Evolutionary conservation across 495 filamentous ascomycete genomes (phyloP).

Genomic region (Penicillium angulare): DNA sequence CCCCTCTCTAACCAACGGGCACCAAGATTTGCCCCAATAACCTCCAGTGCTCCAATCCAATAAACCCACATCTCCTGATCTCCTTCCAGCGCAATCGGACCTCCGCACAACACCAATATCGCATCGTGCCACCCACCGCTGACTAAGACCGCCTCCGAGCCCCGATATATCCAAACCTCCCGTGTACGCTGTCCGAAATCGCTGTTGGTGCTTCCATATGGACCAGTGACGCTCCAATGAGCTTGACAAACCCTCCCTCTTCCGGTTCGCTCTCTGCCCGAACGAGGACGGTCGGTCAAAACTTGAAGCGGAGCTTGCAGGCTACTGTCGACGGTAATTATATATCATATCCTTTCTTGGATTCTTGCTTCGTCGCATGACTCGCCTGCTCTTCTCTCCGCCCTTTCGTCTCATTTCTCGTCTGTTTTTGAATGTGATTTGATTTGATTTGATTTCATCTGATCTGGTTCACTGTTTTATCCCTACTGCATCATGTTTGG

Average conservation of each 20-base stretch:
- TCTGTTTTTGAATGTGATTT: conserved; percentile 9
- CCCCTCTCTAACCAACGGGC: not conserved
- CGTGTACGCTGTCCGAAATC: not conserved
- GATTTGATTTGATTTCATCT: not conserved
- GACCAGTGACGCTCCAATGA: conserved; percentile 36
- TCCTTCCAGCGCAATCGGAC: not conserved
- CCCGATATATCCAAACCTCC: not conserved
- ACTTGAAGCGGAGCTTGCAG: conserved; percentile 70
- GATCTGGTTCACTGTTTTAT: conserved; percentile 12
- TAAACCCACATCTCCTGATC: too few species aligned
- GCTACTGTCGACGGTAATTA: conserved; percentile 75
- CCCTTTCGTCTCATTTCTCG: conserved; percentile 3
- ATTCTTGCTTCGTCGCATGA: conserved; percentile 16
- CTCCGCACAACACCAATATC: not conserved
- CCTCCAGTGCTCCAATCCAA: not conserved
- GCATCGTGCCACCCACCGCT: not conserved
- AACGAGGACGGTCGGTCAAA: conserved; percentile 46
- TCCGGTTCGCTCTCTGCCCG: conserved; percentile 52
- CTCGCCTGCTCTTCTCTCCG: conserved; percentile 5
- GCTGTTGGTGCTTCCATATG: conserved; percentile 6
- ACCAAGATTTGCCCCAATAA: not conserved
- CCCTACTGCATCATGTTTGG: conserved; percentile 38
- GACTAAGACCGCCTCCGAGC: conserved; percentile 2
- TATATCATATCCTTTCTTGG: conserved; percentile 21
- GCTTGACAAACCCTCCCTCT: conserved; percentile 55